Evolutionary conservation across 2,329 filamentous ascomycete species (phyloP).

Genomic region (Calonectria hawksworthii): DNA sequence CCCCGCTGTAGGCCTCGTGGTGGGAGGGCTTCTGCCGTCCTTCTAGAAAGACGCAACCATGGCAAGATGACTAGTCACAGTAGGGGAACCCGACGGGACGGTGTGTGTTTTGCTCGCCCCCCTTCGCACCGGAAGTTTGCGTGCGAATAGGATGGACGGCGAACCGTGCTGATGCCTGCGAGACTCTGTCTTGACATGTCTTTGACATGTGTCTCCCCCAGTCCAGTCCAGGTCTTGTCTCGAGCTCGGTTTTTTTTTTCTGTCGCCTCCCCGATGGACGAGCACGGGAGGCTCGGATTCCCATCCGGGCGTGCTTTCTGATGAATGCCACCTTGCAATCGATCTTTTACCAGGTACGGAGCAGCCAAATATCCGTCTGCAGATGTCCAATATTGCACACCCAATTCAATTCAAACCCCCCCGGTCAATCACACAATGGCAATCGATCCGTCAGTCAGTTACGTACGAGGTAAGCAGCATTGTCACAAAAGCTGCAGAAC

Average conservation of each 20-base stretch:
- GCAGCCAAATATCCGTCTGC: background rate
- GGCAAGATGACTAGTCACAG: constrained; percentile 12
- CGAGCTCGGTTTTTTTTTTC: background rate
- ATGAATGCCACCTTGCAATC: constrained; percentile 5
- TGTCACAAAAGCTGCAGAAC: constrained; percentile 21
- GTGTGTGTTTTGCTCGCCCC: constrained; percentile 1
- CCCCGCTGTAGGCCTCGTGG: constrained; percentile 10
- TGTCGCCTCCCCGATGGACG: background rate
- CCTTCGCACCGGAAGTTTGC: background rate
- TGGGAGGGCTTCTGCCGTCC: constrained; percentile 46
- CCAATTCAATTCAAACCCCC: background rate
- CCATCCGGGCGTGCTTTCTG: background rate
- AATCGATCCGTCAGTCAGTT: constrained; percentile 20
- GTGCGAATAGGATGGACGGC: constrained; percentile 33
- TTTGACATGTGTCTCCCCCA: background rate
- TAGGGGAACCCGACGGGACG: constrained; percentile 5
- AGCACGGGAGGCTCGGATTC: background rate
- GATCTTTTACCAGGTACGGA: background rate
- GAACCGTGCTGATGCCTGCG: constrained; percentile 33
- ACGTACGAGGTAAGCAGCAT: constrained; percentile 30
- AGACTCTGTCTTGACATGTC: constrained; percentile 1
- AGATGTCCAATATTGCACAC: constrained; percentile 10
- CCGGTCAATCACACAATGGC: constrained; percentile 12
- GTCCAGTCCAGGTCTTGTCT: background rate
- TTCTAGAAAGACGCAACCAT: constrained; percentile 48